Percentiles rank a stretch among this genome's conserved stretches.
These are phyloP conservation scores for Glaciozyma antarctica DNA, from an alignment of 768 basidiomycete species.

Conservation along the genomic window DNA sequence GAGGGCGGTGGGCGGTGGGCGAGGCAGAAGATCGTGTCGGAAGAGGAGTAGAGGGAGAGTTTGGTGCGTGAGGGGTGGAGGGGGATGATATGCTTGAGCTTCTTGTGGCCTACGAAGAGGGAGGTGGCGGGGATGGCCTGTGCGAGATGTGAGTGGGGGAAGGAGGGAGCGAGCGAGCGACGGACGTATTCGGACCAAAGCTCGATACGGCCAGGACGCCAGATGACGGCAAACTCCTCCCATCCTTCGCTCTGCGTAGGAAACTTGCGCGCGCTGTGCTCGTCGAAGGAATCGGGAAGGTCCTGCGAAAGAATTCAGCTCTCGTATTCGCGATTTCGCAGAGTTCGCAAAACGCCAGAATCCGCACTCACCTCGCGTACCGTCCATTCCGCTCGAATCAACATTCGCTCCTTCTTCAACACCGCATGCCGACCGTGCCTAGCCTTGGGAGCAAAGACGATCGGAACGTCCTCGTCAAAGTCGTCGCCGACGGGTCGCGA, in stretches of 20 bases:
- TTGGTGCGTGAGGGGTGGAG: slow-evolving; percentile 54
- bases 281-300: slow-evolving; percentile 53
- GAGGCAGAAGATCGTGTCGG: slow-evolving; percentile 69
- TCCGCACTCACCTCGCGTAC: slow-evolving; percentile 39
- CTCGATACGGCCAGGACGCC: slow-evolving; percentile 63
- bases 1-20: slow-evolving; percentile 11
- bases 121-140: slow-evolving; percentile 52
- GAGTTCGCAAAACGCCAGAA: slow-evolving; percentile 28
- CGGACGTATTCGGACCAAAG: slow-evolving; percentile 71
- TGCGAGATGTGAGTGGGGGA: background rate
- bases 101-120: slow-evolving; percentile 56
- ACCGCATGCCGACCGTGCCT: slow-evolving; percentile 45
- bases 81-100: slow-evolving; percentile 69
- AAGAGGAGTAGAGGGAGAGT: slow-evolving; percentile 76
- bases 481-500: slow-evolving; percentile 50
- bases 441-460: slow-evolving; percentile 40
- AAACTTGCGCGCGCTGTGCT: slow-evolving; percentile 56
- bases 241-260: slow-evolving; percentile 47
- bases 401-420: slow-evolving; percentile 81
- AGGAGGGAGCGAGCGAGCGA: slow-evolving; percentile 5
- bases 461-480: background rate
- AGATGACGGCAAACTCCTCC: slow-evolving; percentile 77
- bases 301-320: slow-evolving; percentile 37
- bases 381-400: slow-evolving; percentile 64
- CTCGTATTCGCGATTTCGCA: slow-evolving; percentile 20